These are phyloP conservation scores for Globisporangium ultimum DNA, from an alignment of 352 stramenopile genomes.

Conservation along the genomic window DNA sequence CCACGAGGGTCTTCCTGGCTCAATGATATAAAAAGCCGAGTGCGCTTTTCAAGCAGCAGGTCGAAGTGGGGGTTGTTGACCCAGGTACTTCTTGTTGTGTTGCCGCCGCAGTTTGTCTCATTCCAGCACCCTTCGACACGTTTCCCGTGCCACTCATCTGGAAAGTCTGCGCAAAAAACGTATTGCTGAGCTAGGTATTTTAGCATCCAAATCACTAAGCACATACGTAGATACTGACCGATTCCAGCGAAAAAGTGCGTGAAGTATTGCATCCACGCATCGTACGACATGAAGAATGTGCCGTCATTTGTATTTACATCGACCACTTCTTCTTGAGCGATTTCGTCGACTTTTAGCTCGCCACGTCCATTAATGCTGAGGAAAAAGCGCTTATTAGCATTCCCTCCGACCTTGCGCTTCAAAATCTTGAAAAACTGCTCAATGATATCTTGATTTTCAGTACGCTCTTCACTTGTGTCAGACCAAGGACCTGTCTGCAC, in stretches of 20 bases:
- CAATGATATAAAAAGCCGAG: conserved; percentile 68
- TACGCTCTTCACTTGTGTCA: conserved; percentile 71
- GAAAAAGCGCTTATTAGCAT: conserved; percentile 65
- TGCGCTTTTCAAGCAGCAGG: conserved; percentile 55
- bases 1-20: conserved; percentile 80
- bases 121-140: conserved; percentile 77
- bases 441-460: conserved; percentile 78
- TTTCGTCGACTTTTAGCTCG: conserved; percentile 54
- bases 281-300: conserved; percentile 91
- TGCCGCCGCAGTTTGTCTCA: conserved; percentile 71
- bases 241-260: conserved; percentile 91
- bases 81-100: conserved; percentile 83
- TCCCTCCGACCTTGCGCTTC: conserved; percentile 57
- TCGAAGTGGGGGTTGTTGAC: conserved; percentile 86
- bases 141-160: conserved; percentile 81
- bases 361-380: conserved; percentile 48
- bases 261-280: conserved; percentile 86
- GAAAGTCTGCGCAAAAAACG: conserved; percentile 58
- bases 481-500: conserved; percentile 78
- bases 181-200: neutral
- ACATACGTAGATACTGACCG: conserved; percentile 27
- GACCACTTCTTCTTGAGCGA: conserved; percentile 65
- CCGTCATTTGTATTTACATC: conserved; percentile 86
- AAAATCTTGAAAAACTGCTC: conserved; percentile 73
- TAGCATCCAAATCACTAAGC: too few relatives aligned